Percentiles rank a stretch among this genome's conserved stretches.
Conservation (phyloP, 306 rosid genomes). For the Quercus bicolor region DNA sequence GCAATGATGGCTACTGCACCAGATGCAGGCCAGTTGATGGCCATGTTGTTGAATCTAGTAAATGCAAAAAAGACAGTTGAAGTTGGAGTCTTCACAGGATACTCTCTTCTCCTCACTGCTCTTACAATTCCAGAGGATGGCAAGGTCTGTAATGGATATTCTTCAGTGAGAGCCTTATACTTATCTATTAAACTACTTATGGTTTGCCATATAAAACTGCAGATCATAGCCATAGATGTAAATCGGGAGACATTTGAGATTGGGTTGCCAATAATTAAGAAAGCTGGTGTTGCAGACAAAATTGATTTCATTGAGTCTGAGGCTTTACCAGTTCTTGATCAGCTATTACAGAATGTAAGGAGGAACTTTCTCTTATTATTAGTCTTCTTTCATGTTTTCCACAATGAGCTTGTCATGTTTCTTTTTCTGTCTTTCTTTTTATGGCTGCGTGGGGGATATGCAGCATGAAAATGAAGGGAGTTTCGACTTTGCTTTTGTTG, state of each 20-base stretch:
- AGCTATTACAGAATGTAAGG: constrained; percentile 46
- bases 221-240: constrained; percentile 59
- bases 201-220: background rate
- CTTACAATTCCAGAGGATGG: constrained; percentile 54
- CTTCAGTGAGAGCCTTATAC: background rate
- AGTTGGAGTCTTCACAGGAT: constrained; percentile 62
- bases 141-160: constrained; percentile 27
- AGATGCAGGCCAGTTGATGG: constrained; percentile 32
- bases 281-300: constrained; percentile 68
- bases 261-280: constrained; percentile 53
- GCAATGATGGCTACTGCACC: constrained; percentile 20
- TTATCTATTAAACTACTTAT: background rate
- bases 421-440: background rate
- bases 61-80: constrained; percentile 43
- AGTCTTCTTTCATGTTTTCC: background rate
- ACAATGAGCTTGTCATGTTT: background rate
- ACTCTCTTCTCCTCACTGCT: constrained; percentile 73
- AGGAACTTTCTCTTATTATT: background rate
- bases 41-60: constrained; percentile 26
- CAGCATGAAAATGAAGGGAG: constrained; percentile 44
- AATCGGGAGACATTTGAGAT: constrained; percentile 44
- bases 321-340: constrained; percentile 52
- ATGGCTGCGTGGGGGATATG: background rate
- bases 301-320: constrained; percentile 51
- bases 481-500: constrained; percentile 56